These are phyloP conservation scores for Rugonectria rugulosa DNA, from an alignment of 2,329 filamentous ascomycete genomes.

Conservation along the genomic window DNA sequence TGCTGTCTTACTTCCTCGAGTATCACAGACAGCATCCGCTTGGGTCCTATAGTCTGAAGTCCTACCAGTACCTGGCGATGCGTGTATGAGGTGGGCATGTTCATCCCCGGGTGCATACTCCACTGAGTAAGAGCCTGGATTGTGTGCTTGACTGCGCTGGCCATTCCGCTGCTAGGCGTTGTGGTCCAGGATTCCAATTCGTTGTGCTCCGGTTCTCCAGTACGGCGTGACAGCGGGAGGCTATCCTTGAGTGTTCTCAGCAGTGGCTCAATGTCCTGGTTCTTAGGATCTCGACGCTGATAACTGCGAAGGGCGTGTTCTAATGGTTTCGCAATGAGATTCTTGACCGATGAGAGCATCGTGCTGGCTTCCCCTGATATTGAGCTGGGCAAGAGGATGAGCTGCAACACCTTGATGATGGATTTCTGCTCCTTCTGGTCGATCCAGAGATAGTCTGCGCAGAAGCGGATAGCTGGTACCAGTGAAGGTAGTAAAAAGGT, in stretches of 20 bases:
- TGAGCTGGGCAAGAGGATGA: slow-evolving; percentile 74
- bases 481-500: slow-evolving; percentile 82
- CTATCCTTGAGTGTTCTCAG: slow-evolving; percentile 69
- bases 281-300: slow-evolving; percentile 70
- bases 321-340: slow-evolving; percentile 73
- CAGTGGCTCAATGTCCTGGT: slow-evolving; percentile 74
- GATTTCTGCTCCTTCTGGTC: slow-evolving; percentile 72
- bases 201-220: slow-evolving; percentile 66
- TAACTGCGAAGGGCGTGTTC: slow-evolving; percentile 72
- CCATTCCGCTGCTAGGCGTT: slow-evolving; percentile 62
- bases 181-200: slow-evolving; percentile 75
- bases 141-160: slow-evolving; percentile 64
- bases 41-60: slow-evolving; percentile 67
- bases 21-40: slow-evolving; percentile 66
- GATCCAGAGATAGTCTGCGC: slow-evolving; percentile 74
- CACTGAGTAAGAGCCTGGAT: slow-evolving; percentile 72
- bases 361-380: slow-evolving; percentile 75
- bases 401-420: slow-evolving; percentile 74
- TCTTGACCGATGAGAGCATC: slow-evolving; percentile 76
- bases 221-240: slow-evolving; percentile 66
- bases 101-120: slow-evolving; percentile 65
- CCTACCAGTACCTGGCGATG: slow-evolving; percentile 73
- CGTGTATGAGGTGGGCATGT: slow-evolving; percentile 72
- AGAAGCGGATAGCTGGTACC: slow-evolving; percentile 75
- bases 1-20: slow-evolving; percentile 73